Percentiles rank a stretch among this genome's conserved stretches.
These are phyloP conservation scores for Dianthus caryophyllus DNA, from an alignment of 148 eudicot genomes.

Conservation along the genomic window DNA sequence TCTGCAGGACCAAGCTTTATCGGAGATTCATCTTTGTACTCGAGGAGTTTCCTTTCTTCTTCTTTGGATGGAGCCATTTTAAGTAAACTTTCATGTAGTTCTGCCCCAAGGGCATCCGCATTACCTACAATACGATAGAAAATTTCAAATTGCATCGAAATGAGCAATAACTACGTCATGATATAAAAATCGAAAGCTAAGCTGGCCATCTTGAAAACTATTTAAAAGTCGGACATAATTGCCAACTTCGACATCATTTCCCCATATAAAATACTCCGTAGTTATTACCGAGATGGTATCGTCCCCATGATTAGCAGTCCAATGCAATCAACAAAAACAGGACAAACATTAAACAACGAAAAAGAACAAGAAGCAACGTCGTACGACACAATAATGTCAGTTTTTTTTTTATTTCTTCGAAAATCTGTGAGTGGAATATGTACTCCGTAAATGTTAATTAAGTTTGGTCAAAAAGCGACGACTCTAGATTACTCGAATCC, in stretches of 20 bases:
- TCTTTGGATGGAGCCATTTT: constrained; percentile 89
- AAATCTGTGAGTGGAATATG: not conserved
- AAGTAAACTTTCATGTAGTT: constrained; percentile 76
- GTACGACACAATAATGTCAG: not conserved
- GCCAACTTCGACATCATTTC: not conserved
- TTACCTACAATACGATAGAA: constrained; percentile 45
- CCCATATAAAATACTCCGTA: not conserved
- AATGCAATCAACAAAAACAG: constrained; percentile 12
- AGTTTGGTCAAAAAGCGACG: constrained; percentile 13
- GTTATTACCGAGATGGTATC: not conserved
- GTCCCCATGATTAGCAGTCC: constrained; percentile 5
- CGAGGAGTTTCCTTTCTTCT: constrained; percentile 67
- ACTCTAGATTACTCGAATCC: constrained; percentile 2
- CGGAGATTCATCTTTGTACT: constrained; percentile 61
- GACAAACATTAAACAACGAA: constrained; percentile 12
- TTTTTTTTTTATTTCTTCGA: not conserved
- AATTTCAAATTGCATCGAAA: too few relatives aligned
- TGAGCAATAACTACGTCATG: too few relatives aligned
- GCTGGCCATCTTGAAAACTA: not conserved
- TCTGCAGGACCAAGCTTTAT: constrained; percentile 78
- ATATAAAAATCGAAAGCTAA: too few relatives aligned
- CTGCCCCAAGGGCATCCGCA: constrained; percentile 66
- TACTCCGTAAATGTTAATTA: too few relatives aligned
- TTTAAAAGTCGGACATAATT: not conserved
- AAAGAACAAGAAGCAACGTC: constrained; percentile 20